phyloP scores from a whole-genome alignment of 805 yeast species.

The Brettanomyces sp. region DNA sequence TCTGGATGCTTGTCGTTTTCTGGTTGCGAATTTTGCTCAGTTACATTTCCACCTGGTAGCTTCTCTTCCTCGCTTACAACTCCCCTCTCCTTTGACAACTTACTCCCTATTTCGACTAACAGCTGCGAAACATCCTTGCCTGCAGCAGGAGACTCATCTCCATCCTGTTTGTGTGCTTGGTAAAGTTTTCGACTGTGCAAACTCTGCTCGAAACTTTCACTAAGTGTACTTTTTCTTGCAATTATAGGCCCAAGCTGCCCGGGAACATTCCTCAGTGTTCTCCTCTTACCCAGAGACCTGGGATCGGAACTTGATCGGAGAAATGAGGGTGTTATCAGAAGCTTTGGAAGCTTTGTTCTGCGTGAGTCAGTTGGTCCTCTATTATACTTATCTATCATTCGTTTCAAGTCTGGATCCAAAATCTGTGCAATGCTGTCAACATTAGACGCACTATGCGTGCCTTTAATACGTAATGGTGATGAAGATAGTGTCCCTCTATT shows the following conservation, averaged over 20 bases:
- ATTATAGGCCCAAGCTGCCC: constrained; percentile 12
- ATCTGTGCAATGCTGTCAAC: constrained; percentile 10
- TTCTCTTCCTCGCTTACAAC: constrained; percentile 1
- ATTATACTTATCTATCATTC: constrained; percentile 34
- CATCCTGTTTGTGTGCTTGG: too few species aligned
- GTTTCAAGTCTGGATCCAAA: constrained; percentile 20
- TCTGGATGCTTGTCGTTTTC: not conserved
- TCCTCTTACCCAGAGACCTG: constrained; percentile 16
- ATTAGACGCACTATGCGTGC: not conserved
- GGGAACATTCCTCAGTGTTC: constrained; percentile 9
- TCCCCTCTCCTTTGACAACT: constrained; percentile 2
- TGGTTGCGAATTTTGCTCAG: constrained; percentile 1
- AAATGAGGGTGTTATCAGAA: constrained; percentile 20
- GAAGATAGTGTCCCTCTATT: not conserved
- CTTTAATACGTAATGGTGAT: constrained; percentile 1
- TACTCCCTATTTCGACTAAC: constrained; percentile 16
- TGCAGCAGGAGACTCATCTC: not conserved
- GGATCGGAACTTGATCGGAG: constrained; percentile 17
- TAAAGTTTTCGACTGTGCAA: too few species aligned
- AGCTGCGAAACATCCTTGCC: constrained; percentile 18
- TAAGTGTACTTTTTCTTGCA: constrained; percentile 17
- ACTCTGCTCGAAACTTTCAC: constrained; percentile 13
- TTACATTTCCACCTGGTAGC: not conserved
- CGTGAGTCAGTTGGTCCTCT: constrained; percentile 12
- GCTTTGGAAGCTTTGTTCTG: constrained; percentile 10